Percentiles rank a stretch among this genome's conserved stretches.
These are phyloP conservation scores for Arabidopsis arenosa DNA, from an alignment of 345 rosid species.

Conservation along the genomic window DNA sequence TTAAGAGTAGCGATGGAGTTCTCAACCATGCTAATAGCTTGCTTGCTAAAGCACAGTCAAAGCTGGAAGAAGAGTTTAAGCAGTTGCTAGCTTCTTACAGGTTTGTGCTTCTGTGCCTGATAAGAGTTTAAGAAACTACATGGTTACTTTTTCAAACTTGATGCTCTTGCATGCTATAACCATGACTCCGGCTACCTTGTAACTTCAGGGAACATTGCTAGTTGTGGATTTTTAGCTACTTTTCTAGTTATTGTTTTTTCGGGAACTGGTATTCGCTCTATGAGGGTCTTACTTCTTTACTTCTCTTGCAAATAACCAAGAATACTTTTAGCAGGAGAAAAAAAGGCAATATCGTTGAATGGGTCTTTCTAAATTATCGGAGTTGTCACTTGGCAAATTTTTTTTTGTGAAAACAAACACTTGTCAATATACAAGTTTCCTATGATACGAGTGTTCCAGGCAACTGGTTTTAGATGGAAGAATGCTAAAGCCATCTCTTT, in stretches of 20 bases:
- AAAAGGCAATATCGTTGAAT: not conserved
- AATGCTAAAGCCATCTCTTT: not conserved
- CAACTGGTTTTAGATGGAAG: not conserved
- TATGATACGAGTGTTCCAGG: constrained; percentile 1
- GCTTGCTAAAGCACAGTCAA: constrained; percentile 89
- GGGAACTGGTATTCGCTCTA: not conserved
- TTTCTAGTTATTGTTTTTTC: not conserved
- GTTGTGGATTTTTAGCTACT: constrained; percentile 8
- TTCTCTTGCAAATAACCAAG: not conserved
- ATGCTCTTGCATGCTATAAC: constrained; percentile 14
- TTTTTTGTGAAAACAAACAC: not conserved
- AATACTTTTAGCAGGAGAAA: not conserved
- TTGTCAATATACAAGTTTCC: not conserved
- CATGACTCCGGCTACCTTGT: not conserved
- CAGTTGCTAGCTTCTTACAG: constrained; percentile 81
- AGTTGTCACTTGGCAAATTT: not conserved
- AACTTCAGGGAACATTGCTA: constrained; percentile 1
- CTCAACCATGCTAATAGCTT: constrained; percentile 72
- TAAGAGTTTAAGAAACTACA: not conserved
- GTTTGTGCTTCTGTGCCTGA: constrained; percentile 47
- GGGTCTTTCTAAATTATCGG: not conserved
- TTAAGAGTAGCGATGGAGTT: constrained; percentile 73
- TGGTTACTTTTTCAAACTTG: not conserved
- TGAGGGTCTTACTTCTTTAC: not conserved
- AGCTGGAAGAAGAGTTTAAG: constrained; percentile 94